Evolutionary conservation across 495 filamentous ascomycete species (phyloP).

Genomic region (Terfezia boudieri): DNA sequence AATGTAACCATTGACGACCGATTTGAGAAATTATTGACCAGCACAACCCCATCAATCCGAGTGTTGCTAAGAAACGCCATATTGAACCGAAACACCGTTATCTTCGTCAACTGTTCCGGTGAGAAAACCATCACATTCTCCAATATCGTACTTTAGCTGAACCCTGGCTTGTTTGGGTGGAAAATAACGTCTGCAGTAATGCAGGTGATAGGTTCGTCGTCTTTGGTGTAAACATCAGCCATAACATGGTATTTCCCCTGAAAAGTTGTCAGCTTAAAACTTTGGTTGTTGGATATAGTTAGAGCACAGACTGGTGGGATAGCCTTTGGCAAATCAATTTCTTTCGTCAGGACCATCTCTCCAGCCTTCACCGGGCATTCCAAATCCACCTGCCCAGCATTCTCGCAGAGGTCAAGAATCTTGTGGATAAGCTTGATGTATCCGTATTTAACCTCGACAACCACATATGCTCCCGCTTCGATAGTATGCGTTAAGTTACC

Average conservation of each 20-base stretch:
- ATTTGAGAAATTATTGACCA: no score
- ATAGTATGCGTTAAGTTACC: conserved; percentile 48
- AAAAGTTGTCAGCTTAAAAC: conserved; percentile 5
- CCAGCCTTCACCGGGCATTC: conserved; percentile 72
- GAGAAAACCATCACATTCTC: no score
- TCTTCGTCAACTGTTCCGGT: no score
- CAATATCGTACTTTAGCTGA: no score
- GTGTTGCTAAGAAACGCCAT: no score
- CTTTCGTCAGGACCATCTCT: conserved; percentile 45
- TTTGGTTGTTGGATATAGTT: background rate
- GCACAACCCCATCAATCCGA: no score
- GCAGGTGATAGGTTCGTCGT: conserved; percentile 56
- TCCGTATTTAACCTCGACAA: conserved; percentile 77
- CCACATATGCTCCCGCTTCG: conserved; percentile 53
- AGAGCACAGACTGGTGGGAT: conserved; percentile 58
- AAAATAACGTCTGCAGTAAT: conserved; percentile 47
- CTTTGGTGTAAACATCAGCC: conserved; percentile 57
- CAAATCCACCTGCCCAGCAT: conserved; percentile 68
- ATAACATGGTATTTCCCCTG: conserved; percentile 77
- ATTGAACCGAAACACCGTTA: no score
- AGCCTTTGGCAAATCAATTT: conserved; percentile 62
- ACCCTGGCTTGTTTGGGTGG: background rate
- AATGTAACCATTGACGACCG: no score
- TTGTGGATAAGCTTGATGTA: conserved; percentile 71
- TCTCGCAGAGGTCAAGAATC: conserved; percentile 60